These are phyloP conservation scores for Calonectria hawksworthii DNA, from an alignment of 2,329 filamentous ascomycete genomes.

Conservation along the genomic window DNA sequence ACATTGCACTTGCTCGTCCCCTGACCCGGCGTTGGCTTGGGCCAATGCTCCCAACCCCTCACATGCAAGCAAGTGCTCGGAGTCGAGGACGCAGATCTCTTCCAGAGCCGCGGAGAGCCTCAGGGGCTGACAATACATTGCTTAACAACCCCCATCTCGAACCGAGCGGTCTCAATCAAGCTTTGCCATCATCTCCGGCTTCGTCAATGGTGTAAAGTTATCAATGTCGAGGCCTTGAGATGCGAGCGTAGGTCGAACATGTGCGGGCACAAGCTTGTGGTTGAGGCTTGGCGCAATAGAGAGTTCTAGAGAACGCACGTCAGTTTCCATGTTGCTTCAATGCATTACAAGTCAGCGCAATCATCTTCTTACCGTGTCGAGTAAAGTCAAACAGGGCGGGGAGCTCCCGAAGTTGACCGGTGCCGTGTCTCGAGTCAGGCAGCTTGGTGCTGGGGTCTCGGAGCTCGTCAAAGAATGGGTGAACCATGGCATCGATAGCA, in stretches of 20 bases:
- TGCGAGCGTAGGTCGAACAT: slow-evolving; percentile 81
- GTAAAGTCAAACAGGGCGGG: slow-evolving; percentile 94
- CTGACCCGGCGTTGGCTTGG: slow-evolving; percentile 45
- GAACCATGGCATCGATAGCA: slow-evolving; percentile 96
- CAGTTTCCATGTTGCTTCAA: slow-evolving; percentile 26
- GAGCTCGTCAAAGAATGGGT: slow-evolving; percentile 98
- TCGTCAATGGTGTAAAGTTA: slow-evolving; percentile 90
- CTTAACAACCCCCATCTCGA: slow-evolving; percentile 49
- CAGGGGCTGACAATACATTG: slow-evolving; percentile 48
- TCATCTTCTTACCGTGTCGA: slow-evolving; percentile 80
- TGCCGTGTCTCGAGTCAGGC: slow-evolving; percentile 93
- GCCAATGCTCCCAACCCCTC: slow-evolving; percentile 47
- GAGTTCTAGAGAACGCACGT: slow-evolving; percentile 74
- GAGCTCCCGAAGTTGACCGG: slow-evolving; percentile 83
- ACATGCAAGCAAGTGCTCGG: slow-evolving; percentile 48
- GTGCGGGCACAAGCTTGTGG: slow-evolving; percentile 85
- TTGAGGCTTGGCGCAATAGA: slow-evolving; percentile 95
- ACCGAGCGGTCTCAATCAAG: slow-evolving; percentile 79
- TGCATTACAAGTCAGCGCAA: not conserved
- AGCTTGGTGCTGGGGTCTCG: slow-evolving; percentile 91
- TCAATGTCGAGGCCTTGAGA: slow-evolving; percentile 91
- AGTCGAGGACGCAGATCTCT: slow-evolving; percentile 47
- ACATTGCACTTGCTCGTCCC: slow-evolving; percentile 47
- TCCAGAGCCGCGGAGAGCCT: slow-evolving; percentile 49
- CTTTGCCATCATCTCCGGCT: slow-evolving; percentile 97